These are phyloP conservation scores for Saksenaea vasiformis DNA, from an alignment of 371 early-diverging fungal genomes.

Conservation along the genomic window DNA sequence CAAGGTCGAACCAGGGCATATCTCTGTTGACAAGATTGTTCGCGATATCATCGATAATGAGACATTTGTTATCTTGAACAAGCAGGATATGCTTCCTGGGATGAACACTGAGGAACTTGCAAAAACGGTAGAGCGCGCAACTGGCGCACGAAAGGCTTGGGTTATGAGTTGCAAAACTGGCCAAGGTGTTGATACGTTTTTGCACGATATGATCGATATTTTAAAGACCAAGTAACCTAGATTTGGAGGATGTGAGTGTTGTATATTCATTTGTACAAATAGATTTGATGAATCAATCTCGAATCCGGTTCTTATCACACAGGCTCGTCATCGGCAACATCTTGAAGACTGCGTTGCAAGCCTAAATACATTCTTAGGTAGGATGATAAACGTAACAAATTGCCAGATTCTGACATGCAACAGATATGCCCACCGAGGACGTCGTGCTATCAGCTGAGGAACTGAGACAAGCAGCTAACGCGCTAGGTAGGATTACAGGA, in stretches of 20 bases:
- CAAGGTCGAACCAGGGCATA: background rate
- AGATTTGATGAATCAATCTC: slow-evolving; percentile 56
- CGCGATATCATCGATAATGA: slow-evolving; percentile 50
- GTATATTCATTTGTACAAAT: background rate
- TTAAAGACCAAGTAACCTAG: slow-evolving; percentile 54
- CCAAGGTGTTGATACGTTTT: slow-evolving; percentile 57
- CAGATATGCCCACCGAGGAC: slow-evolving; percentile 42
- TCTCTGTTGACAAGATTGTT: slow-evolving; percentile 44
- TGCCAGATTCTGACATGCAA: background rate
- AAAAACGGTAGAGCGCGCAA: slow-evolving; percentile 11
- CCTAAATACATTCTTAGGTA: slow-evolving; percentile 60
- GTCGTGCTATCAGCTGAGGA: slow-evolving; percentile 82
- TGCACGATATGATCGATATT: slow-evolving; percentile 52
- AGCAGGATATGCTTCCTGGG: slow-evolving; percentile 50
- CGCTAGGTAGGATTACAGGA: slow-evolving; percentile 78
- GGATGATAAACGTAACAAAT: background rate
- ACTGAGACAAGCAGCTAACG: slow-evolving; percentile 69
- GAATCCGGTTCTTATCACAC: slow-evolving; percentile 60
- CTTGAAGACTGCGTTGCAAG: slow-evolving; percentile 60
- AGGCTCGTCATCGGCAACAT: slow-evolving; percentile 74
- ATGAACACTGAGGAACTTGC: slow-evolving; percentile 1
- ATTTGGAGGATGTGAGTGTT: background rate
- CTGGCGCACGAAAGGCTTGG: slow-evolving; percentile 37
- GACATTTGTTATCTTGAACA: slow-evolving; percentile 71
- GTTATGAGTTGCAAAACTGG: slow-evolving; percentile 68